Conservation (phyloP, 192 early-diverging fungal species). For the Linnemannia schmuckeri region DNA sequence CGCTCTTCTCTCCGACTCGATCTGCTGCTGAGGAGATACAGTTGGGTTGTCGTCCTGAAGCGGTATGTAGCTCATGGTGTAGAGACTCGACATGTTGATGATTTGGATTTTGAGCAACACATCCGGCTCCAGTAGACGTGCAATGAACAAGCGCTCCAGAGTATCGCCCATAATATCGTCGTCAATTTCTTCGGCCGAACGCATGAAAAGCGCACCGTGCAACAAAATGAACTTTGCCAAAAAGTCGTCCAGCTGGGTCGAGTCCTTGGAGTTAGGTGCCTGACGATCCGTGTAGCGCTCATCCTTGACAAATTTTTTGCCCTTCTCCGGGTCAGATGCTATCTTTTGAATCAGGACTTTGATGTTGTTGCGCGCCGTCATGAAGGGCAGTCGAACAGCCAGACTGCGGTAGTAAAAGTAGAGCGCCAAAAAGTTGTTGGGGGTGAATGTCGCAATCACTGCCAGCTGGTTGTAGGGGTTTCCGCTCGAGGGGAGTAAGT, state of each 20-base stretch:
- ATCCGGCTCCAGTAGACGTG: conserved; percentile 41
- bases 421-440: conserved; percentile 61
- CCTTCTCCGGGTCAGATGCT: conserved; percentile 37
- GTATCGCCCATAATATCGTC: conserved; percentile 15
- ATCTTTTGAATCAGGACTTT: conserved; percentile 58
- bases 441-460: conserved; percentile 71
- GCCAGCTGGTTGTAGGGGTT: conserved; percentile 84
- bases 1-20: conserved; percentile 38
- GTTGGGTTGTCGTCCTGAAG: conserved; percentile 37
- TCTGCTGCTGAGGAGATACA: conserved; percentile 29
- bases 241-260: conserved; percentile 38
- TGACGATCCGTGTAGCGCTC: conserved; percentile 48
- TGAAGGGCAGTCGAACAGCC: conserved; percentile 61
- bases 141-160: conserved; percentile 36
- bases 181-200: conserved; percentile 35
- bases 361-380: conserved; percentile 63
- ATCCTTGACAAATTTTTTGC: conserved; percentile 37
- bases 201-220: conserved; percentile 58
- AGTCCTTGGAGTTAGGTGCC: conserved; percentile 34
- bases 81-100: conserved; percentile 55
- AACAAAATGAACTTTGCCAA: conserved; percentile 52
- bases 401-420: conserved; percentile 65
- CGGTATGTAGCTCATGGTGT: conserved; percentile 53
- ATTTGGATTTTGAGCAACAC: conserved; percentile 55
- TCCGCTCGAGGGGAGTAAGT: conserved; percentile 68